These are phyloP conservation scores for Cydonia oblonga DNA, from an alignment of 331 rosid species.

Conservation along the genomic window DNA sequence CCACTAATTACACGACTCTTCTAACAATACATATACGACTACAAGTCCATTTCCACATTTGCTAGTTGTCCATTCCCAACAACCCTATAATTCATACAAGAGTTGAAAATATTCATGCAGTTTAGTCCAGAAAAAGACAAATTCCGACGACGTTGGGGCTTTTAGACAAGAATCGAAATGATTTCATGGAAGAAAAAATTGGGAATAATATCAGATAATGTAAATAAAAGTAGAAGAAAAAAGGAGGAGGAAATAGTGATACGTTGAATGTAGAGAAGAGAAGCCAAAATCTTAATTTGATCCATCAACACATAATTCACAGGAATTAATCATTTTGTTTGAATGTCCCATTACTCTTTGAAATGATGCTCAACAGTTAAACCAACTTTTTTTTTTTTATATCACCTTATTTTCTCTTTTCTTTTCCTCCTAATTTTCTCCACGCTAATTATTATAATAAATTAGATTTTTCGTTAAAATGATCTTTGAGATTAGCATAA, in stretches of 20 bases:
- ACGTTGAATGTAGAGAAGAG: conserved; percentile 10
- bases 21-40: neutral
- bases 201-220: conserved; percentile 14
- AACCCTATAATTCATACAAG: neutral
- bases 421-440: no score
- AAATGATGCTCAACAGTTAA: no score
- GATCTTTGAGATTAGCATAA: accelerated
- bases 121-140: conserved; percentile 29
- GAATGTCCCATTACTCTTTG: no score
- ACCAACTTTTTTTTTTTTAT: no score
- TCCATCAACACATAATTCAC: no score
- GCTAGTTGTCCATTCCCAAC: conserved; percentile 20
- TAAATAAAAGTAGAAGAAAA: neutral
- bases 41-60: neutral
- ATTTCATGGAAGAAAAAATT: conserved; percentile 30
- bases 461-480: no score
- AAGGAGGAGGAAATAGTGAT: conserved; percentile 19
- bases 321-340: no score
- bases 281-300: neutral
- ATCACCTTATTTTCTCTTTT: no score
- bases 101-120: conserved; percentile 3
- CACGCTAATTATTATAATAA: no score
- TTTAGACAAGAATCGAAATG: conserved; percentile 25
- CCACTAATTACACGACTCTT: neutral
- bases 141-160: conserved; percentile 11